Percentiles rank a stretch among this genome's conserved stretches.
These are phyloP conservation scores for Lentinula detonsa DNA, from an alignment of 768 basidiomycete genomes.

Conservation along the genomic window DNA sequence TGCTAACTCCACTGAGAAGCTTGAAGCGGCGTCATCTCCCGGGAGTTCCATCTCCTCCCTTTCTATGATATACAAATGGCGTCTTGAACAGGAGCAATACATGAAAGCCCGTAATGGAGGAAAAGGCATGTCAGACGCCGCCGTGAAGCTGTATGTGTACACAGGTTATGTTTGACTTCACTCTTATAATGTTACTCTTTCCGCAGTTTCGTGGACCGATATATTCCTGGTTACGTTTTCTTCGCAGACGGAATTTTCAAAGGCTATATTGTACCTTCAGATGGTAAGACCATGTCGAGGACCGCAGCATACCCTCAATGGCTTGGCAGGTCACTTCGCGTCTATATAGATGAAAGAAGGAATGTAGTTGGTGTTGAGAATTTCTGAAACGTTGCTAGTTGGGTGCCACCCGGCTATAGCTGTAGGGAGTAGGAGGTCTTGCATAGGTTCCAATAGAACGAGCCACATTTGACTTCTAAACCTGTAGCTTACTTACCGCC, in stretches of 20 bases:
- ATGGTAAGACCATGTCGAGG: background rate
- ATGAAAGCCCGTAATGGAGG: constrained; percentile 88
- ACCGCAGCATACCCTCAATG: constrained; percentile 23
- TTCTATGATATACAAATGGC: constrained; percentile 77
- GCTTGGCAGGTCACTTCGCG: constrained; percentile 42
- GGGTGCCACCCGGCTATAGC: background rate
- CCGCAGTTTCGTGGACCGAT: constrained; percentile 80
- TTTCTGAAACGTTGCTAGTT: constrained; percentile 27
- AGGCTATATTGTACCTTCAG: constrained; percentile 10
- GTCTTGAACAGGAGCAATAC: constrained; percentile 81
- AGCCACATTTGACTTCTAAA: too few relatives aligned
- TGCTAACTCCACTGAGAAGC: constrained; percentile 13
- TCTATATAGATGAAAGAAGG: constrained; percentile 52
- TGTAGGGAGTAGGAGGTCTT: too few relatives aligned
- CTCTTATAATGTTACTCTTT: background rate
- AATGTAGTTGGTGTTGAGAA: constrained; percentile 31
- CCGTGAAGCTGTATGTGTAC: constrained; percentile 49
- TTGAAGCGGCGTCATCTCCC: constrained; percentile 22
- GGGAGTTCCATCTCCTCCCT: constrained; percentile 23
- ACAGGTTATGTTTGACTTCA: background rate
- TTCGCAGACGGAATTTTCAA: constrained; percentile 55
- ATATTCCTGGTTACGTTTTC: constrained; percentile 91
- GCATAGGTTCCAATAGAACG: too few relatives aligned
- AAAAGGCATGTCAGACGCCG: constrained; percentile 79
- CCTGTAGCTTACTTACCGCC: too few relatives aligned